Percentiles rank a stretch among this genome's conserved stretches.
These are phyloP conservation scores for Tuber microsphaerosporum DNA, from an alignment of 495 filamentous ascomycete species.

Conservation along the genomic window DNA sequence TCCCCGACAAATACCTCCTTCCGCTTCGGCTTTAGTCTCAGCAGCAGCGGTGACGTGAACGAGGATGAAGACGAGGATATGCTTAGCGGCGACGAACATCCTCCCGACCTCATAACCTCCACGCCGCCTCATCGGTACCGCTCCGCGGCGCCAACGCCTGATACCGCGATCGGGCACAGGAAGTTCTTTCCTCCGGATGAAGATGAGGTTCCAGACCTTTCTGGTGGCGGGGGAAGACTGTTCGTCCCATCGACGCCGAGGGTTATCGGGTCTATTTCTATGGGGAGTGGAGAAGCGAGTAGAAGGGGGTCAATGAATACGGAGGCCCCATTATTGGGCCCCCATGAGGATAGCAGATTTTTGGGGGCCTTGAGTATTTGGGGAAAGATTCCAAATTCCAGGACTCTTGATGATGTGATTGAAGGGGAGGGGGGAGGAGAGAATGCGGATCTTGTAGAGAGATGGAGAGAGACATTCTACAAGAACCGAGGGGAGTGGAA, in stretches of 20 bases:
- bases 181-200: slow-evolving; percentile 44
- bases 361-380: slow-evolving; percentile 38
- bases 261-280: slow-evolving; percentile 11
- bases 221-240: slow-evolving; percentile 4
- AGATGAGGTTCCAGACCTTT: slow-evolving; percentile 16
- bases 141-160: slow-evolving; percentile 80
- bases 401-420: slow-evolving; percentile 34
- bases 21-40: slow-evolving; percentile 43
- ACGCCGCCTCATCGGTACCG: slow-evolving; percentile 35
- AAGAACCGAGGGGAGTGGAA: slow-evolving; percentile 84
- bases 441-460: slow-evolving; percentile 43
- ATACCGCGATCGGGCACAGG: slow-evolving; percentile 69
- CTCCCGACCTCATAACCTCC: neutral
- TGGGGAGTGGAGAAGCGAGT: slow-evolving; percentile 8
- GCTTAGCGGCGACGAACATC: slow-evolving; percentile 42
- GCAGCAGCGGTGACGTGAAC: slow-evolving; percentile 39
- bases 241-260: slow-evolving; percentile 23
- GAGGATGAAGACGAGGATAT: slow-evolving; percentile 50
- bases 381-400: slow-evolving; percentile 26
- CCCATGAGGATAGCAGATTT: slow-evolving; percentile 31
- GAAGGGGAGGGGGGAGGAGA: slow-evolving; percentile 43
- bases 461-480: slow-evolving; percentile 85
- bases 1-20: slow-evolving; percentile 47
- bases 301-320: neutral
- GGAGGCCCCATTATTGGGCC: slow-evolving; percentile 34